These are phyloP conservation scores for Neurospora sp. DNA, from an alignment of 495 filamentous ascomycete species.

Conservation along the genomic window DNA sequence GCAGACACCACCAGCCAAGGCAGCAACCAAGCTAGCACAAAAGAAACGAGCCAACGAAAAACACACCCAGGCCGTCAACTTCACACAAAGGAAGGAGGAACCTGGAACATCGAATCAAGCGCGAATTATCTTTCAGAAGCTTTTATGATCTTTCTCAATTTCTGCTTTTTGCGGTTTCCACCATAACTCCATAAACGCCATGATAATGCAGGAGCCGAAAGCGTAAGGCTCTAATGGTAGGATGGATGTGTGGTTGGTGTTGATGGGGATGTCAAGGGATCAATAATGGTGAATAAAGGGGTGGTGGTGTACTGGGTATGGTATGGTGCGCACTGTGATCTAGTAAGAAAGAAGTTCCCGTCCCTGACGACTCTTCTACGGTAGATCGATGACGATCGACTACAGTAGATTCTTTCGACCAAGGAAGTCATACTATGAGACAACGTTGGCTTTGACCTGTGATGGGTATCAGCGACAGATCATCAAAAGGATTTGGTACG, in stretches of 20 bases:
- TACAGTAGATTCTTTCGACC: background rate
- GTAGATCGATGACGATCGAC: background rate
- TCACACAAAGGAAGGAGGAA: background rate
- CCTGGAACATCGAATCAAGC: background rate
- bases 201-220: conserved; percentile 3
- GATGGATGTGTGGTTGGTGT: background rate
- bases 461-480: background rate
- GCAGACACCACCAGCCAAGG: background rate
- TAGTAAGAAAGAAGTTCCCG: background rate
- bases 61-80: background rate
- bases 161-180: background rate
- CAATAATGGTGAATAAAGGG: background rate
- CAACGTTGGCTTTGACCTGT: conserved; percentile 17
- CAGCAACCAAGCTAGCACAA: background rate
- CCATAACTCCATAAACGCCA: conserved; percentile 8
- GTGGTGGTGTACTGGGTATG: background rate
- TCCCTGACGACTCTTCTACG: background rate
- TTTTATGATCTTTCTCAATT: background rate
- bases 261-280: background rate
- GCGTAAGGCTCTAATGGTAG: background rate
- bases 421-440: conserved; percentile 6
- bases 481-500: background rate
- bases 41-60: background rate
- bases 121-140: background rate
- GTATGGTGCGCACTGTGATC: background rate